Base-by-base conservation (phyloP, 2,329 filamentous ascomycete genomes). In the Aspergillus sp. region DNA sequence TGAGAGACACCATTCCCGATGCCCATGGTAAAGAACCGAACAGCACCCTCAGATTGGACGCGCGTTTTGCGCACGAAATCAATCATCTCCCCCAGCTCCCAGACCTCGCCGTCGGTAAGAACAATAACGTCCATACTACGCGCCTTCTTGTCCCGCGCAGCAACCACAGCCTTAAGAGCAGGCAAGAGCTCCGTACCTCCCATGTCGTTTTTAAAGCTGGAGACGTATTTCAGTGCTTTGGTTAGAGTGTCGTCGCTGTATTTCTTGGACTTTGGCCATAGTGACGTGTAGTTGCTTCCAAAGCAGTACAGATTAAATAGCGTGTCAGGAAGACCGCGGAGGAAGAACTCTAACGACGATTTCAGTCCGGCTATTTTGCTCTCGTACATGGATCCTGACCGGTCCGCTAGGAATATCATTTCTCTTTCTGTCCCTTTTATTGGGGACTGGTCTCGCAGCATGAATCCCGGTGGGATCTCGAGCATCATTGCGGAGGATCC, bases 251-350 rank as follows among this genome's bases (percentile, higher is more conserved):
- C 69, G 22, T 78, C 73, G 55, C 72, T 74, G 57, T 84, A 85
- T 0, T 71, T 69, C 48, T 73, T 70, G 2, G 82, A 84, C 26
- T 75, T 74, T 0, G 69, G 48, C 76, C 78, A 86, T 6, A 85
- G 70, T 51, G 83, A 82, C 1, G 64, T 60, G 58, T 78, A 73
- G 0, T 6, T 38, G 1, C 70, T 76, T 12, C 87, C 87, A 52
- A 90, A 90, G 4, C 85, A 87, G 68, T 84, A 87, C 53, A 90
- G 86, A 66, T 90, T 89, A 78, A 90, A 90, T 65, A 84, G 84
- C 59, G 83, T 77, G 5, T 85, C 85, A 0, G 86, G 86, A 2
- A 90, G 74, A 0, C 85, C 88, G 67, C 87, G 88, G 56, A 89
- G 74, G 63, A 89, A 89, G 20, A 89, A 75, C 5, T 81, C 79